A percentile compares a stretch with the other conserved stretches of the same genome.
Evolutionary conservation across 345 rosid species (phyloP).

Genomic region (Gossypium bickii): DNA sequence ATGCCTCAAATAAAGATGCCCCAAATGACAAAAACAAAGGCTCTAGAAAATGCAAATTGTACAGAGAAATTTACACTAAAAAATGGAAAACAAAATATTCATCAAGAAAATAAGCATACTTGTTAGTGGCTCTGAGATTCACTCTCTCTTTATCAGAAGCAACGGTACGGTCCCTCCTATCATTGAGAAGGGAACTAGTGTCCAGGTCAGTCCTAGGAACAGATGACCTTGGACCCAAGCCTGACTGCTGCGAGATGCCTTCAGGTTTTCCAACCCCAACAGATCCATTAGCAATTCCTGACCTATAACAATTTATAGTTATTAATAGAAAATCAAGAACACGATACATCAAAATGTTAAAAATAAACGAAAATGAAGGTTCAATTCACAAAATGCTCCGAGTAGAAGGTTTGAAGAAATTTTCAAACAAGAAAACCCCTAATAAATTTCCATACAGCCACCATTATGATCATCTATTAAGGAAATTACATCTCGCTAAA

Average conservation of each 20-base stretch:
- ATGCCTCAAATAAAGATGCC: background rate
- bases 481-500: background rate
- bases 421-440: conserved; percentile 16
- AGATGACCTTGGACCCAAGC: conserved; percentile 60
- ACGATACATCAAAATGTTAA: conserved; percentile 12
- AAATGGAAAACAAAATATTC: conserved; percentile 14
- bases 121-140: conserved; percentile 65
- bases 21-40: background rate
- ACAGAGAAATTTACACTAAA: background rate
- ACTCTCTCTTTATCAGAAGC: conserved; percentile 80
- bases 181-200: conserved; percentile 50
- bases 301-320: conserved; percentile 45
- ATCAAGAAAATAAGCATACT: conserved; percentile 44
- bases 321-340: conserved; percentile 13
- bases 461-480: conserved; percentile 15
- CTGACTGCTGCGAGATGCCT: conserved; percentile 47
- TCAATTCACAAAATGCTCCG: background rate
- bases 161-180: conserved; percentile 68
- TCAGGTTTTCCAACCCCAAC: conserved; percentile 70
- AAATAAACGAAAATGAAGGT: conserved; percentile 14
- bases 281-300: conserved; percentile 65
- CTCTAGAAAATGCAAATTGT: background rate
- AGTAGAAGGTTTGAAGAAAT: background rate
- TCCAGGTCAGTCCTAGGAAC: conserved; percentile 60
- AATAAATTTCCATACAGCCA: conserved; percentile 9